Evolutionary conservation across 1,284 basidiomycete species (phyloP).

Genomic region (Coniophora puteana): DNA sequence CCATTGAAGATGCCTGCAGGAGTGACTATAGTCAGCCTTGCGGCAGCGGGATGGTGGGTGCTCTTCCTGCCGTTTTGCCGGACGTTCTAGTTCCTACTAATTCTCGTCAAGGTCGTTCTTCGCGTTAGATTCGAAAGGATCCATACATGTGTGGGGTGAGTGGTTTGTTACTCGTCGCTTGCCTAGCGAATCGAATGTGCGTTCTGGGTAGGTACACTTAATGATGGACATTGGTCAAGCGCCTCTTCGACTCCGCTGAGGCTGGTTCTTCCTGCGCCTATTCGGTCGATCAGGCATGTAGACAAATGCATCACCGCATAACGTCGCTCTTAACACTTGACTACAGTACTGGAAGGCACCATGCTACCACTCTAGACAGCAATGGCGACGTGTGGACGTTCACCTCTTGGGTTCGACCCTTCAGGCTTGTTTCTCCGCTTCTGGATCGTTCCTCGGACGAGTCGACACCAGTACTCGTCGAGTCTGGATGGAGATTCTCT

Average conservation of each 20-base stretch:
- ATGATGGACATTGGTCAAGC: constrained; percentile 48
- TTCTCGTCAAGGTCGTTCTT: constrained; percentile 64
- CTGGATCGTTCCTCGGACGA: constrained; percentile 41
- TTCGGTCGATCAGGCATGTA: constrained; percentile 58
- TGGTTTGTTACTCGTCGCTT: not conserved
- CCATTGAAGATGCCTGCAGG: constrained; percentile 45
- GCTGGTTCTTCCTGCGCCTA: constrained; percentile 52
- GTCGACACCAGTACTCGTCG: constrained; percentile 61
- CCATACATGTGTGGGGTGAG: constrained; percentile 81
- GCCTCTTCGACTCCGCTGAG: constrained; percentile 47
- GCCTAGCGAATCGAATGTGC: constrained; percentile 7
- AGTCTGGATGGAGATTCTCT: constrained; percentile 80
- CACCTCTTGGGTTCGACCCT: constrained; percentile 70
- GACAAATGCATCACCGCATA: not conserved
- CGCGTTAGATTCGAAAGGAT: constrained; percentile 71
- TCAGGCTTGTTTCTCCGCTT: constrained; percentile 49
- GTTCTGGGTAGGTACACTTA: constrained; percentile 49
- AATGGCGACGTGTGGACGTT: constrained; percentile 66
- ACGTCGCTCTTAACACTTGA: not conserved
- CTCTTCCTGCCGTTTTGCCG: constrained; percentile 1
- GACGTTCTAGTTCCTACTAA: constrained; percentile 4
- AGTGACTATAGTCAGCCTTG: constrained; percentile 66
- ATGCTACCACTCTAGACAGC: constrained; percentile 63
- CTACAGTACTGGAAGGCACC: constrained; percentile 68
- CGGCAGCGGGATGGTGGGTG: constrained; percentile 77